phyloP scores from a whole-genome alignment of 164 flowering plant species.

The Magnolia kwangsiensis region DNA sequence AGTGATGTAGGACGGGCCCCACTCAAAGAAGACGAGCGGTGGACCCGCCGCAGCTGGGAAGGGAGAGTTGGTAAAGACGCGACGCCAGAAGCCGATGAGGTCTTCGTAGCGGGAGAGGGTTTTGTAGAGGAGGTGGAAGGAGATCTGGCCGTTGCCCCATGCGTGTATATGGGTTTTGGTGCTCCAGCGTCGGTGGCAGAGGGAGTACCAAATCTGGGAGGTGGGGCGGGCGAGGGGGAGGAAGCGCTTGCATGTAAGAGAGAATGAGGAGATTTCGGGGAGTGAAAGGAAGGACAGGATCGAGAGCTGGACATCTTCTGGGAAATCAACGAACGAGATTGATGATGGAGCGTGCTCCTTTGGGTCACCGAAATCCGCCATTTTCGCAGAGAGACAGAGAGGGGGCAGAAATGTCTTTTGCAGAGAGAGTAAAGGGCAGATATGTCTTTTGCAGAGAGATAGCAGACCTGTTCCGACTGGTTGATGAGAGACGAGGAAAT shows the following conservation, averaged over 20 bases:
- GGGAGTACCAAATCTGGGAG: constrained; percentile 54
- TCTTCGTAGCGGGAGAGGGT: constrained; percentile 57
- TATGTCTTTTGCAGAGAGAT: background rate
- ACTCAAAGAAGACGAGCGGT: constrained; percentile 72
- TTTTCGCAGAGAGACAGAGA: background rate
- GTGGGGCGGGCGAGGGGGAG: constrained; percentile 43
- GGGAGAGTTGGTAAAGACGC: constrained; percentile 25
- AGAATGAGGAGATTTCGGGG: constrained; percentile 52
- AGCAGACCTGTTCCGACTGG: background rate
- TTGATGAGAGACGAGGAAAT: background rate
- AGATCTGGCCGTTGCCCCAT: constrained; percentile 58
- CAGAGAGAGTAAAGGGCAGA: no score
- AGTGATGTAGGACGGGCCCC: constrained; percentile 59
- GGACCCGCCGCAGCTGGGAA: constrained; percentile 5
- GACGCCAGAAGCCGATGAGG: constrained; percentile 87
- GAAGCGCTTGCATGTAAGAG: constrained; percentile 65
- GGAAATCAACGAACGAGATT: constrained; percentile 58
- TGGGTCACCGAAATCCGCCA: background rate
- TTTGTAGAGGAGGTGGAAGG: constrained; percentile 49
- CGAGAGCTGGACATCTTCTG: constrained; percentile 77
- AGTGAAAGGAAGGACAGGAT: constrained; percentile 74
- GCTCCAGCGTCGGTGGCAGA: constrained; percentile 79
- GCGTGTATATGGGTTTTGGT: constrained; percentile 51
- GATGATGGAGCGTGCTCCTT: no score
- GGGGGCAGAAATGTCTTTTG: background rate